A percentile compares a stretch with the other conserved stretches of the same genome.
phyloP scores from a whole-genome alignment of 2,329 filamentous ascomycete species.

The Aspergillus melleus region DNA sequence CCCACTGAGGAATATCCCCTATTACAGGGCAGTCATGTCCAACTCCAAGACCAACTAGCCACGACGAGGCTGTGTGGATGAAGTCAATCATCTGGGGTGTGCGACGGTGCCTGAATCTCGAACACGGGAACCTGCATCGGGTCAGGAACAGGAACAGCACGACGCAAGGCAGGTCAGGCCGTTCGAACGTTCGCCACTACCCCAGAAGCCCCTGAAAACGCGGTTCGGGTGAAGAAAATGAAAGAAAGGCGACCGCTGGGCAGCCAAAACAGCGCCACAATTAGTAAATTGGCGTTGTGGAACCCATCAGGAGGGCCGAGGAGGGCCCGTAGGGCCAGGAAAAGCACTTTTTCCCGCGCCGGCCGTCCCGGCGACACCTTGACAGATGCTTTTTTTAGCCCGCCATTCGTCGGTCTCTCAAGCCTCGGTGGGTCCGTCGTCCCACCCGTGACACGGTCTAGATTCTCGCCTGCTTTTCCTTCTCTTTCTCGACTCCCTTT shows the following conservation, averaged over 20 bases:
- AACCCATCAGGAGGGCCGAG: no score
- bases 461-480: background rate
- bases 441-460: background rate
- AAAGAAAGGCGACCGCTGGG: no score
- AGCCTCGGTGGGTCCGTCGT: no score
- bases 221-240: no score
- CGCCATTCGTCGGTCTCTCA: background rate
- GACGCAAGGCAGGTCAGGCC: no score
- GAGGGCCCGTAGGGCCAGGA: background rate
- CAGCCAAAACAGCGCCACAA: no score
- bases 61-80: background rate
- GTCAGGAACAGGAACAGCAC: no score
- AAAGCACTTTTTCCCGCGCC: background rate
- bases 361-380: background rate
- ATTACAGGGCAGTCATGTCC: no score
- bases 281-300: background rate
- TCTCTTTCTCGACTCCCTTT: background rate
- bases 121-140: no score
- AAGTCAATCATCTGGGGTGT: background rate
- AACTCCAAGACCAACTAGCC: background rate
- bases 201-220: no score
- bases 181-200: no score
- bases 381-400: background rate
- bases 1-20: background rate
- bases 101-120: no score